Percentiles rank a stretch among this genome's conserved stretches.
Conservation (phyloP, 768 basidiomycete genomes). For the Leccinum disarticulatum region DNA sequence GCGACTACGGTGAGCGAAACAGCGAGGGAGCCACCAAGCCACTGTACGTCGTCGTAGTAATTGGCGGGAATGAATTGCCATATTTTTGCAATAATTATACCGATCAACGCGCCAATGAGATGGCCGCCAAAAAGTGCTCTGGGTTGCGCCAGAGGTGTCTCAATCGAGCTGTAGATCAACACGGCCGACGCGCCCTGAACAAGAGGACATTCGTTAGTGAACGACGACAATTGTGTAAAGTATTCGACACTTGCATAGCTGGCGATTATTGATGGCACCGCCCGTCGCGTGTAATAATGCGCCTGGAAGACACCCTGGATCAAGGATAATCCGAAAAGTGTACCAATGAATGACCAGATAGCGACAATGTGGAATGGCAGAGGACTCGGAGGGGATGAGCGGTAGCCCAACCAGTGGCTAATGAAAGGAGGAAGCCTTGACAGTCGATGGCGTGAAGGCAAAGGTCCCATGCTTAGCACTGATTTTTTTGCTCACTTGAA, state of each 20-base stretch:
- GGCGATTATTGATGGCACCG: constrained; percentile 30
- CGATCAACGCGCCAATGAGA: constrained; percentile 40
- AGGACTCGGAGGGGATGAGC: constrained; percentile 8
- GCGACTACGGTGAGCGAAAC: constrained; percentile 42
- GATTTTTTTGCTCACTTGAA: background rate
- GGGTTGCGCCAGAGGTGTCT: constrained; percentile 54
- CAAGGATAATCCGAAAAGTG: constrained; percentile 48
- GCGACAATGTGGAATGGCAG: background rate
- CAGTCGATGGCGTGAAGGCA: background rate
- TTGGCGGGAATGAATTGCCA: constrained; percentile 46
- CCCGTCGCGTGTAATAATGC: constrained; percentile 45
- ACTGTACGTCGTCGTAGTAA: constrained; percentile 45
- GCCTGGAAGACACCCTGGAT: constrained; percentile 53
- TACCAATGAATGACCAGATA: constrained; percentile 51
- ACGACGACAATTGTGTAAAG: background rate
- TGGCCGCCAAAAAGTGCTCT: constrained; percentile 50
- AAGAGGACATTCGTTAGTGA: background rate
- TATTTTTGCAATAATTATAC: constrained; percentile 51
- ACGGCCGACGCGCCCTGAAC: constrained; percentile 54
- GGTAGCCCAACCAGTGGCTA: constrained; percentile 16
- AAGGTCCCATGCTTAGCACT: background rate
- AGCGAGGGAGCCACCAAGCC: constrained; percentile 39
- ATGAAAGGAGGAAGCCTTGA: constrained; percentile 3
- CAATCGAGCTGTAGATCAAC: constrained; percentile 52
- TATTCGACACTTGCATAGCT: constrained; percentile 19